These are phyloP conservation scores for Boletus vinaceobasis DNA, from an alignment of 768 basidiomycete genomes.

Conservation along the genomic window DNA sequence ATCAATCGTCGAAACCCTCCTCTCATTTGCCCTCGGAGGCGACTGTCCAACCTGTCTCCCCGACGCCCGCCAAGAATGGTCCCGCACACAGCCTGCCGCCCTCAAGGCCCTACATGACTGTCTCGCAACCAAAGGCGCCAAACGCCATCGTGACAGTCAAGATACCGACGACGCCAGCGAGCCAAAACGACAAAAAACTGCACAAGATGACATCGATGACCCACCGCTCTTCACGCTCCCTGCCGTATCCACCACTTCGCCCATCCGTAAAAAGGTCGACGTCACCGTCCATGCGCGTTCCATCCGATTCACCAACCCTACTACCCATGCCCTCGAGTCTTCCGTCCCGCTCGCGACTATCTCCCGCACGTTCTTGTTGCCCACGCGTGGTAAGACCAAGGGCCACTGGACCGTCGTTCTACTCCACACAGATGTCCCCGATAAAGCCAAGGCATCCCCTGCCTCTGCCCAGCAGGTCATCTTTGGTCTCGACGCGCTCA, in stretches of 20 bases:
- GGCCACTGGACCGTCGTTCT: constrained; percentile 72
- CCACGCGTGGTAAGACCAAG: constrained; percentile 70
- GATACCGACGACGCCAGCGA: constrained; percentile 5
- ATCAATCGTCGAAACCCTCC: constrained; percentile 21
- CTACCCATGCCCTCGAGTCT: constrained; percentile 47
- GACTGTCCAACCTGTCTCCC: constrained; percentile 19
- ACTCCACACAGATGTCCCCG: constrained; percentile 52
- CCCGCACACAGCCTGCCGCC: constrained; percentile 18
- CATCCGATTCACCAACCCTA: constrained; percentile 51
- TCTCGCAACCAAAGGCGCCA: constrained; percentile 9
- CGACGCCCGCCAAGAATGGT: constrained; percentile 23
- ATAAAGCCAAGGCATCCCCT: constrained; percentile 38
- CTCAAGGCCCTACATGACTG: constrained; percentile 20
- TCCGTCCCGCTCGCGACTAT: constrained; percentile 48
- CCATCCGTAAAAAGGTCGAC: constrained; percentile 73
- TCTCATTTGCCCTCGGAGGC: constrained; percentile 30
- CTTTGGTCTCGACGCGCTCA: constrained; percentile 65
- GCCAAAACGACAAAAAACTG: constrained; percentile 21
- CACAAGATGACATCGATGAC: constrained; percentile 31
- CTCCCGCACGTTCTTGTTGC: constrained; percentile 64
- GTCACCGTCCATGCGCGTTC: constrained; percentile 51
- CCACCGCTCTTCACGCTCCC: constrained; percentile 56
- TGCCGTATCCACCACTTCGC: constrained; percentile 65
- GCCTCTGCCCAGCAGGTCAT: constrained; percentile 53
- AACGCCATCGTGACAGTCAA: constrained; percentile 24